Base-by-base conservation (phyloP, 768 basidiomycete genomes). In the Termitomyces sp. region DNA sequence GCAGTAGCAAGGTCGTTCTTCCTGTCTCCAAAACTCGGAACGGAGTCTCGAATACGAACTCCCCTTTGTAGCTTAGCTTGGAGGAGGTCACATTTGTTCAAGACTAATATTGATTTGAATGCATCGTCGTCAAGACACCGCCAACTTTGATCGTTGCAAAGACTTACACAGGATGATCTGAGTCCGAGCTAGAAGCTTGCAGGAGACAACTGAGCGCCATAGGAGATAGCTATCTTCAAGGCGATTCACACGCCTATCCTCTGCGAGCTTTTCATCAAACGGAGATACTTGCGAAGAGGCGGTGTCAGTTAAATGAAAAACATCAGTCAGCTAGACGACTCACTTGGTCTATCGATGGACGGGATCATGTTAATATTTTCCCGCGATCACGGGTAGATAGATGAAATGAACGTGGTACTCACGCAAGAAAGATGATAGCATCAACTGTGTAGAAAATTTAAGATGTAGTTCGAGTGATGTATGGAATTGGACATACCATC, bases 361-460 rank as follows among this genome's bases (percentile, higher is more conserved):
- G 45, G 20, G 53, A 54, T 43, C 58, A 49, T 33, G 26, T 38
- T 36, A 44, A 40, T 13, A 33, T 9, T n/a, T 54, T 44, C 28
- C 28, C 51, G 30, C 16, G 18, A 56, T 61, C 58, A 61, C 49
- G 9, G 20, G 9, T 33, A 30, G 42, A 33, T 36, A 28, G 35
- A 28, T 33, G 48, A 22, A n/a, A 58, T 53, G 35, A 56, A 30
- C 9, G 26, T 16, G 47, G 13, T 26, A 74, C 79, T 71, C 65
- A 81, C 69, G 87, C 88, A 38, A 93, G 82, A 73, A 92, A 93
- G 64, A 94, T 92, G 68, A 93, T 90, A 1, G 90, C 84, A 70
- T 90, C 84, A 54, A 88, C 83, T 82, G 59, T 28, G 59, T 30
- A 18, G 55, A 54, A 32, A 42, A 40, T 63, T 47, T 60, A 18